These are phyloP conservation scores for Tilletia walkeri DNA, from an alignment of 1,284 basidiomycete species.

Conservation along the genomic window DNA sequence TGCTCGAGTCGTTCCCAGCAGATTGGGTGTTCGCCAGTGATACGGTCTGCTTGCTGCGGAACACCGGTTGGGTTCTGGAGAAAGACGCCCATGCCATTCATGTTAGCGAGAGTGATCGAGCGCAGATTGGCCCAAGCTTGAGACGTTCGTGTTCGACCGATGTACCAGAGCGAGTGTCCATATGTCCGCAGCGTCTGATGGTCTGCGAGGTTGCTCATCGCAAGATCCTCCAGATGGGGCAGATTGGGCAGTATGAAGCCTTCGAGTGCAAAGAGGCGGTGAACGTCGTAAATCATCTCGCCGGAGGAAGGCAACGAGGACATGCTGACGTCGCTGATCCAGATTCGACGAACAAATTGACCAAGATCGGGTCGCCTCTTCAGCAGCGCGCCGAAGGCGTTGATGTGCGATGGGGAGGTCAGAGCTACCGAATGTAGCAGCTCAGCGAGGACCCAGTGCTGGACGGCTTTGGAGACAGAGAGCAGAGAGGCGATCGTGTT, in stretches of 20 bases:
- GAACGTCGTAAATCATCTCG: neutral
- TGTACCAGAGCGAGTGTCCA: neutral
- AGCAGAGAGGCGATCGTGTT: constrained; percentile 2
- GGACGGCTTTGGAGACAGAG: neutral
- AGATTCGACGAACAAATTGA: neutral
- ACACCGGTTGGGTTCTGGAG: neutral
- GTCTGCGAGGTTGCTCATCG: neutral
- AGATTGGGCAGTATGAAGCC: neutral
- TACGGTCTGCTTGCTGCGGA: neutral
- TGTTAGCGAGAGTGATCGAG: neutral
- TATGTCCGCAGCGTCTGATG: neutral
- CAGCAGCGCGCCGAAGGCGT: neutral
- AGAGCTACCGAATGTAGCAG: constrained; percentile 1
- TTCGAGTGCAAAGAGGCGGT: neutral
- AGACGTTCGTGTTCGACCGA: neutral
- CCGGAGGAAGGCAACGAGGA: neutral
- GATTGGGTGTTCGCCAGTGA: too few relatives aligned
- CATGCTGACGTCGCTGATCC: neutral
- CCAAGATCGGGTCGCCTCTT: neutral
- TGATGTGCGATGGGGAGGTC: neutral
- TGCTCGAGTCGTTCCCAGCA: neutral
- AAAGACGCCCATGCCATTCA: neutral
- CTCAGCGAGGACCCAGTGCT: constrained; percentile 6
- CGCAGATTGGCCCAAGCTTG: constrained; percentile 4
- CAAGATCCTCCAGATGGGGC: neutral